Evolutionary conservation across 176 grass and related monocot genomes (phyloP).

Genomic region (Otatea glauca): DNA sequence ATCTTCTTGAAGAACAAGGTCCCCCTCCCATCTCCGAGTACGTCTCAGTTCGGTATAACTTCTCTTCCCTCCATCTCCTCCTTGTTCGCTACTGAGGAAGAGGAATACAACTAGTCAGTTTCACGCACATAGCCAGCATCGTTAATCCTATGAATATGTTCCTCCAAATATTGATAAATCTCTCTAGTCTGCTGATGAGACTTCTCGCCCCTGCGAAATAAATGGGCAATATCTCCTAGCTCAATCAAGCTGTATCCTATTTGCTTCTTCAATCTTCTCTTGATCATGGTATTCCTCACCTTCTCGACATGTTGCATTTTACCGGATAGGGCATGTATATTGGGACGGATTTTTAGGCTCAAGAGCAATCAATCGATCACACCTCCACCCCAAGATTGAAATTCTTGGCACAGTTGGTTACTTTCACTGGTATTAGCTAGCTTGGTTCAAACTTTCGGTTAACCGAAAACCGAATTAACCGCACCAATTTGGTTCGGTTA

Average conservation of each 20-base stretch:
- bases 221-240: constrained; percentile 56
- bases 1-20: no score
- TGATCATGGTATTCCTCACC: constrained; percentile 62
- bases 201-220: constrained; percentile 78
- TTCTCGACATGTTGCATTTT: constrained; percentile 74
- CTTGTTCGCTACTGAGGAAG: no score
- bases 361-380: constrained; percentile 56
- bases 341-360: constrained; percentile 77
- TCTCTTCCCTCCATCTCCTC: no score
- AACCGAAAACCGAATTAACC: no score
- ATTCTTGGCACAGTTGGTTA: no score
- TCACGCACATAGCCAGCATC: constrained; percentile 57
- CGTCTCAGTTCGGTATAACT: no score
- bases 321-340: constrained; percentile 79
- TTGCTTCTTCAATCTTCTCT: constrained; percentile 68
- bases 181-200: constrained; percentile 55
- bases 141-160: constrained; percentile 57
- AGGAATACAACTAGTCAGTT: no score
- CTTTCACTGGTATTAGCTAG: no score
- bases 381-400: constrained; percentile 60
- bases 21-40: no score
- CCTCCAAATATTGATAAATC: constrained; percentile 64
- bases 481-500: no score
- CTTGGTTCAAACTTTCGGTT: no score
- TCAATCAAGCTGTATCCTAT: constrained; percentile 82